These are phyloP conservation scores for Phyllosticta citriasiana DNA, from an alignment of 2,329 filamentous ascomycete genomes.

Conservation along the genomic window DNA sequence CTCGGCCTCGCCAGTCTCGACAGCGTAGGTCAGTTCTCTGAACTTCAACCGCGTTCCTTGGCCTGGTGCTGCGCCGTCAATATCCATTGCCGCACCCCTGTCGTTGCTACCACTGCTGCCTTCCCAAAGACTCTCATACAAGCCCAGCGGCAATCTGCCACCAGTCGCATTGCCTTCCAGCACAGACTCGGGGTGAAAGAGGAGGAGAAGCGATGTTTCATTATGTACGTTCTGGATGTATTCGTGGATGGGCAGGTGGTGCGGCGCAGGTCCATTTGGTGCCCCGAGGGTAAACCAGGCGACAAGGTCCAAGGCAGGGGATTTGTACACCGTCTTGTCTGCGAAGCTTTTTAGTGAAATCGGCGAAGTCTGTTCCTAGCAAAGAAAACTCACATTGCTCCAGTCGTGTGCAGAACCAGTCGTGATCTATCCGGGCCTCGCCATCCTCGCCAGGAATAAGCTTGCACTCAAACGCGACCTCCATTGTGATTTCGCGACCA, in stretches of 20 bases:
- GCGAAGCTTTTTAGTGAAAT: slow-evolving; percentile 10
- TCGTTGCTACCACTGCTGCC: slow-evolving; percentile 24
- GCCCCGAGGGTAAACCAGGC: slow-evolving; percentile 84
- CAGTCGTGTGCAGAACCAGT: slow-evolving; percentile 68
- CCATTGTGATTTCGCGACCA: slow-evolving; percentile 81
- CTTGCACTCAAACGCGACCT: slow-evolving; percentile 84
- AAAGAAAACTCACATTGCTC: slow-evolving; percentile 62
- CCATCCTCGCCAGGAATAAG: slow-evolving; percentile 40
- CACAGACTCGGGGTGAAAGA: slow-evolving; percentile 64
- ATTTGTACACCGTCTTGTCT: slow-evolving; percentile 87
- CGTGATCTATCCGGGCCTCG: slow-evolving; percentile 52
- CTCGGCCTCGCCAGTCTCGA: slow-evolving; percentile 91
- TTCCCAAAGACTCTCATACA: slow-evolving; percentile 67
- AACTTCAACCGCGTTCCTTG: slow-evolving; percentile 52
- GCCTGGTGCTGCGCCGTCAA: slow-evolving; percentile 46
- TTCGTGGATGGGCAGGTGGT: slow-evolving; percentile 63
- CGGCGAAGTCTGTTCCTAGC: background rate
- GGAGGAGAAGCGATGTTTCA: slow-evolving; percentile 77
- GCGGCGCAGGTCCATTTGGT: slow-evolving; percentile 56
- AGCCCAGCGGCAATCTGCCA: slow-evolving; percentile 76
- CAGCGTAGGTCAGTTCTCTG: slow-evolving; percentile 70
- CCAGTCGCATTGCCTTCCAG: slow-evolving; percentile 47
- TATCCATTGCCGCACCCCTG: slow-evolving; percentile 34
- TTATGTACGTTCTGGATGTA: slow-evolving; percentile 67
- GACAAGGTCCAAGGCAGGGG: slow-evolving; percentile 67